These are phyloP conservation scores for Chaetomium sp. DNA, from an alignment of 2,329 filamentous ascomycete genomes.

Conservation along the genomic window DNA sequence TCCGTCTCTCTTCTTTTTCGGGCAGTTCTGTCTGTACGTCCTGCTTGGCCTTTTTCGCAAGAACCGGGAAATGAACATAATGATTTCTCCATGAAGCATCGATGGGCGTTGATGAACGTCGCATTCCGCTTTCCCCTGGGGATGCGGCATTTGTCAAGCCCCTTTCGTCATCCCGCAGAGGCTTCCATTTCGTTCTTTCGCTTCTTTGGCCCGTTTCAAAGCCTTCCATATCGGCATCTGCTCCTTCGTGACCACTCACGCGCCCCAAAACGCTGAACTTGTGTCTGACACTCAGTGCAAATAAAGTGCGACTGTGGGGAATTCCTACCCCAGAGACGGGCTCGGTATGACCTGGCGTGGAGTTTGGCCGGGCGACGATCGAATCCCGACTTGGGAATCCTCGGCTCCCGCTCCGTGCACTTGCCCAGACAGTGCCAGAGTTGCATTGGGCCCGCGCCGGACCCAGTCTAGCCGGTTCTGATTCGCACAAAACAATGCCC, in stretches of 20 bases:
- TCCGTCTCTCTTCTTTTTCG: too few species aligned
- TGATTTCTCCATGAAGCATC: not conserved
- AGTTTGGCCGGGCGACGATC: slow-evolving; percentile 2
- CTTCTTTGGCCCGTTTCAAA: not conserved
- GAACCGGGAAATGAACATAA: not conserved
- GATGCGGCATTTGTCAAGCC: not conserved
- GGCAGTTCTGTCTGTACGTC: too few species aligned
- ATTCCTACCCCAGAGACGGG: too few species aligned
- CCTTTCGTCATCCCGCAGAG: not conserved
- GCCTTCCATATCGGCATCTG: not conserved
- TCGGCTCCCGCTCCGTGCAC: not conserved
- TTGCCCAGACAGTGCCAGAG: not conserved
- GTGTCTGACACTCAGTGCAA: too few species aligned
- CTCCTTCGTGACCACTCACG: too few species aligned
- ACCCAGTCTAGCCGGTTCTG: slow-evolving; percentile 9
- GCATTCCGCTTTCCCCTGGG: not conserved
- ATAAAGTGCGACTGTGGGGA: too few species aligned
- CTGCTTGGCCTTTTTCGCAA: too few species aligned
- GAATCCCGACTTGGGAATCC: slow-evolving; percentile 1
- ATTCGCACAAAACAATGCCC: slow-evolving; percentile 5
- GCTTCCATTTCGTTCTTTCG: too few species aligned
- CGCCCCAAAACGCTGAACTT: too few species aligned
- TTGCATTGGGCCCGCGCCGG: slow-evolving; percentile 5
- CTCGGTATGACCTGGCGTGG: not conserved
- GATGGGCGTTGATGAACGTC: not conserved